Conservation (phyloP, 1,139 yeast genomes). For the Insectozyma bohioensis region DNA sequence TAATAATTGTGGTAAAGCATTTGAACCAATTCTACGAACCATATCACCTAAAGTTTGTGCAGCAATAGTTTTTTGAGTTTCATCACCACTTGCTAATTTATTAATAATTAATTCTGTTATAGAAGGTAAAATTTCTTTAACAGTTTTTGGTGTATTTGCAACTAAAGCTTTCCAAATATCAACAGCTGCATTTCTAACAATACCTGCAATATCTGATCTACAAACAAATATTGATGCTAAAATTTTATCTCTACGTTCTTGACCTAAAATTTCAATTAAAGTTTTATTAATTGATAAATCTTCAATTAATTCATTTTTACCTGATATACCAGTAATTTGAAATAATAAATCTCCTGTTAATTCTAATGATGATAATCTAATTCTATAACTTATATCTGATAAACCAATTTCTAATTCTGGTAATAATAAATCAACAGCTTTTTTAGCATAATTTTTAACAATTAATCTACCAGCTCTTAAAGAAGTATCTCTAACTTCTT, state of each 20-base stretch:
- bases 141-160: conserved; percentile 94
- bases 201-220: conserved; percentile 86
- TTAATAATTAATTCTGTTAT: conserved; percentile 79
- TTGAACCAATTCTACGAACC: conserved; percentile 92
- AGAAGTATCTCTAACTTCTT: conserved; percentile 84
- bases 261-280: conserved; percentile 78
- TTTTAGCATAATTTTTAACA: conserved; percentile 87
- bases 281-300: conserved; percentile 68
- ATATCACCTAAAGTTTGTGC: conserved; percentile 94
- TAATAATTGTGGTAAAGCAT: conserved; percentile 77
- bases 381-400: conserved; percentile 79
- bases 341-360: conserved; percentile 94
- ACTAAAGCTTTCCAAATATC: conserved; percentile 98
- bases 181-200: conserved; percentile 87
- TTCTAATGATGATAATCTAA: conserved; percentile 91
- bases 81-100: conserved; percentile 78
- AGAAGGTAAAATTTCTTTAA: conserved; percentile 86
- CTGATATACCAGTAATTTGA: conserved; percentile 90
- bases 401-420: conserved; percentile 94
- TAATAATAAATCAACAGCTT: conserved; percentile 87
- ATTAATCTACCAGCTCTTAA: conserved; percentile 90
- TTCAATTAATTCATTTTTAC: conserved; percentile 63
- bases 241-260: conserved; percentile 84
- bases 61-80: conserved; percentile 79
- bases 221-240: conserved; percentile 85